Evolutionary conservation across 768 basidiomycete genomes (phyloP).

Genomic region (Phaeotremella fagi): DNA sequence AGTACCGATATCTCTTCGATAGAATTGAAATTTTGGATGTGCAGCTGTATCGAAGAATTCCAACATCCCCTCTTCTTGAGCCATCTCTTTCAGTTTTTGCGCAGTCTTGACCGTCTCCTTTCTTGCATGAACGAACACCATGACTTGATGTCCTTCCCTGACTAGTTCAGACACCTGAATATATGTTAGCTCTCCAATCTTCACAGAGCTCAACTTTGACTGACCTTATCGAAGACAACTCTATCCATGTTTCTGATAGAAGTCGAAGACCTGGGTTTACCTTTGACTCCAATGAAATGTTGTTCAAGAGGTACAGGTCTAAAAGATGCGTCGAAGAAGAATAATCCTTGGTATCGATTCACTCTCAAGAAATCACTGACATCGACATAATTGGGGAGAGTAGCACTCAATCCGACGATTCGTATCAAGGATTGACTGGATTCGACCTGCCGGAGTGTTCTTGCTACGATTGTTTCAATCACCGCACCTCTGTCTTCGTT

Average conservation of each 20-base stretch:
- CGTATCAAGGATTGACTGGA: constrained; percentile 93
- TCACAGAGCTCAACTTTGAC: neutral
- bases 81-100: constrained; percentile 69
- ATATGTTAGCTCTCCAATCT: neutral
- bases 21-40: constrained; percentile 71
- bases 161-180: constrained; percentile 70
- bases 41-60: constrained; percentile 78
- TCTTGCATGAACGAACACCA: constrained; percentile 98
- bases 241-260: constrained; percentile 81
- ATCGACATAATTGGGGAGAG: constrained; percentile 93
- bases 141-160: constrained; percentile 89
- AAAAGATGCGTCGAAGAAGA: constrained; percentile 97
- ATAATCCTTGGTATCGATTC: constrained; percentile 76
- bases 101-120: constrained; percentile 97
- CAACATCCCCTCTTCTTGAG: constrained; percentile 62
- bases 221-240: constrained; percentile 74
- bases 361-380: constrained; percentile 95
- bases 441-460: constrained; percentile 92
- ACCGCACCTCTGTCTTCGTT: constrained; percentile 98
- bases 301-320: constrained; percentile 94
- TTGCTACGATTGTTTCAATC: constrained; percentile 94
- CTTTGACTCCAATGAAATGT: constrained; percentile 89
- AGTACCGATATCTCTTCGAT: constrained; percentile 69
- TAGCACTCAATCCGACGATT: constrained; percentile 89
- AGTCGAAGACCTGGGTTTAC: constrained; percentile 68